Base-by-base conservation (phyloP, 2,329 filamentous ascomycete species). In the Chaetomium olivaceum region DNA sequence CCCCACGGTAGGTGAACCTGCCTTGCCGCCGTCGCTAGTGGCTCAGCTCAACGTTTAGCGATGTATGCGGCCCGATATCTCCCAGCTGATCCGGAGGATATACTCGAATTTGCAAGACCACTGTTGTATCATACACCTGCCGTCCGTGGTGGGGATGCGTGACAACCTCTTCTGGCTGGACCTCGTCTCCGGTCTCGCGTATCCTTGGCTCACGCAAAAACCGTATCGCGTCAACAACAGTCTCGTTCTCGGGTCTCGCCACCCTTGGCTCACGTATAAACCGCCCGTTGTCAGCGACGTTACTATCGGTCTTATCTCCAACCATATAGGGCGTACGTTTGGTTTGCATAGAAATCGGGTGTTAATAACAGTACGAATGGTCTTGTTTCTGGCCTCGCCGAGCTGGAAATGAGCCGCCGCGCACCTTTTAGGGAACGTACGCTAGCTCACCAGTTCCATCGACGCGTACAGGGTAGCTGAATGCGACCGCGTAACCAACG, bases 281-380 rank as follows among this genome's bases (percentile, higher is more conserved):
- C n/a, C n/a, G n/a, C n/a, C n/a, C n/a, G n/a, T n/a, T n/a, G n/a
- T n/a, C n/a, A n/a, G n/a, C n/a, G n/a, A n/a, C n/a, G n/a, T n/a
- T n/a, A n/a, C n/a, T n/a, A n/a, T n/a, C n/a, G n/a, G n/a, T n/a
- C n/a, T n/a, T n/a, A n/a, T n/a, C n/a, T n/a, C n/a, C n/a, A n/a
- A n/a, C n/a, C n/a, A n/a, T n/a, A n/a, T n/a, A n/a, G n/a, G n/a
- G n/a, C n/a, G n/a, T n/a, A n/a, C n/a, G n/a, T n/a, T 0, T 99
- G 95, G 95, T 86, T 92, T 62, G 92, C 87, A 0, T 84, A 87
- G 68, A 85, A 79, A 50, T 69, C 76, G 16, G 88, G 84, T 67
- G 82, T 89, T 33, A 89, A 88, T 67, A 94, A 97, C 79, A 97
- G 93, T 78, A 97, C 93, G 19, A 93, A 96, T 74, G 93, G 94